phyloP scores from a whole-genome alignment of 305 asterid genomes.

The Fraxinus ornus region DNA sequence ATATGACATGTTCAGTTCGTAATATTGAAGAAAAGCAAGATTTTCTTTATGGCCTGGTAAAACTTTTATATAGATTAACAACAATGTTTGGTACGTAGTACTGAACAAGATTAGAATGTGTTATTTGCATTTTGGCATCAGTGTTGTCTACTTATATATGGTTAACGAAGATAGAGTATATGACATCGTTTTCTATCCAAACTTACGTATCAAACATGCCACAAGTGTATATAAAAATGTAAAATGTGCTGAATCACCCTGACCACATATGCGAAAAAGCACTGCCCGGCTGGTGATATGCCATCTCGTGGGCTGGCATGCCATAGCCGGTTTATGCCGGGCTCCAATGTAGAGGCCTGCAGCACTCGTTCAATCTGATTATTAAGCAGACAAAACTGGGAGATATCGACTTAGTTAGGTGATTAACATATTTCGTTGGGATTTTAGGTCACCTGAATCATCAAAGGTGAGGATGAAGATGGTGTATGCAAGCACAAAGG shows the following conservation, averaged over 20 bases:
- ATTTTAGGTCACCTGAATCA: slow-evolving; percentile 31
- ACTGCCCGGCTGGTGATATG: background rate
- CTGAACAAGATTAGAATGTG: background rate
- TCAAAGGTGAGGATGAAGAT: slow-evolving; percentile 40
- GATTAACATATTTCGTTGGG: background rate
- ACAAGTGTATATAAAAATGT: background rate
- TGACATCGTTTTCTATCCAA: background rate
- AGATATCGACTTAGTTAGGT: no score
- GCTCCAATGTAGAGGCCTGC: background rate
- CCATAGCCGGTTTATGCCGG: background rate
- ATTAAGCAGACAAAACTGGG: background rate
- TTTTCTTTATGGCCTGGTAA: background rate
- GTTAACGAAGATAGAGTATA: background rate
- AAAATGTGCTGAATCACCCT: background rate
- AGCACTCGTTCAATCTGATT: background rate
- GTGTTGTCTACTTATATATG: background rate
- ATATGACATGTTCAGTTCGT: no score
- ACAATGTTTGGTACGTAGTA: background rate
- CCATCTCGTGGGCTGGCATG: background rate
- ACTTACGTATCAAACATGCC: background rate
- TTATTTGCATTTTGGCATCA: background rate
- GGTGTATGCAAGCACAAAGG: slow-evolving; percentile 40
- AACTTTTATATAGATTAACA: no score
- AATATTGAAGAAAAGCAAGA: background rate
- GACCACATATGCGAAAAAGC: background rate